Base-by-base conservation (phyloP, 805 yeast genomes). In the Candida golubevii region DNA sequence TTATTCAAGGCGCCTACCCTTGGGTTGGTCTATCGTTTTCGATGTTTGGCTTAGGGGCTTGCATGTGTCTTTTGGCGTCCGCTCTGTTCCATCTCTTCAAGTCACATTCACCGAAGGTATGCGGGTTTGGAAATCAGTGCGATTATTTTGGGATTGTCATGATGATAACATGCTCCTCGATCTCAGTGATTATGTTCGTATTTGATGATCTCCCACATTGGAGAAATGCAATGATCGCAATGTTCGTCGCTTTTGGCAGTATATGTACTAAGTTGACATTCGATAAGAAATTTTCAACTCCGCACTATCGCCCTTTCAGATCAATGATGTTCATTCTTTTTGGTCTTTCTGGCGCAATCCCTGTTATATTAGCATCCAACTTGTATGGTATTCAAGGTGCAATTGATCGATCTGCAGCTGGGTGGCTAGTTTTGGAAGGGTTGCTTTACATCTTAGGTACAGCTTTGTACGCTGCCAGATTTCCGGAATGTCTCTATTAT, bases 381-480 rank as follows among this genome's bases (percentile, higher is more conserved):
- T 42, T 56, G 9, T 79, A 69, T 53, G 95, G 93, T 0, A 48
- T 58, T 14, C 56, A 58, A 2, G 78, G 70, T 39, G 75, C 84
- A 6, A 61, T 66, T 37, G 54, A 56, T 2, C 66, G 90, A 39
- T 68, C 83, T 8, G 80, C 80, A 23, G 63, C 86, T 15, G 61
- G 60, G 14, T 88, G 85, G 82, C 68, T 89, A 11, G 51, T 82
- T 0, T 50, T 72, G 8, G 97, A 88, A 61, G 97, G 88, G 0
- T 58, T 77, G 2, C 77, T 85, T 36, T 90, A 89, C 61, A 84
- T 88, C 4, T 51, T 67, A 7, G 97, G 97, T 0, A 96, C 97
- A 0, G 70, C 73, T 2, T 62, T 90, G 42, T 89, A 89, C 61
- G 96, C 95, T 0, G 60, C 73, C 23, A 71, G 97, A 47, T 61